These are phyloP conservation scores for Xylaria flabelliformis DNA, from an alignment of 495 filamentous ascomycete genomes.

Conservation along the genomic window DNA sequence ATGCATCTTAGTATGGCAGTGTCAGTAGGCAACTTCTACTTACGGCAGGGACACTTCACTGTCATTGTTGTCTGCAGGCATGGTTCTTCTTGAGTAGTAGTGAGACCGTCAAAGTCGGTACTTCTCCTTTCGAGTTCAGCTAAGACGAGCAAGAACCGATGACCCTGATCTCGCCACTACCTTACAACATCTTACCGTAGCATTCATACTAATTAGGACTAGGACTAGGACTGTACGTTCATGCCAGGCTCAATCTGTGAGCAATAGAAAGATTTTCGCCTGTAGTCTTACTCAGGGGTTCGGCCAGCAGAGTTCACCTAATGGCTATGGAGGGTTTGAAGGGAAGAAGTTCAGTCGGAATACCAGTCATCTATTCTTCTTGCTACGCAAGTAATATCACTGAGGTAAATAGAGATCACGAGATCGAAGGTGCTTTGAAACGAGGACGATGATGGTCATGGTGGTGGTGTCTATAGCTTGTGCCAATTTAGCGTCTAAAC, in stretches of 20 bases:
- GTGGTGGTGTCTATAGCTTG: slow-evolving; percentile 6
- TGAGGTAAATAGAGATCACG: background rate
- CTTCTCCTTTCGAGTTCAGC: too few relatives aligned
- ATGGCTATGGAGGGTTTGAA: too few relatives aligned
- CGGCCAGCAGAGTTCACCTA: too few relatives aligned
- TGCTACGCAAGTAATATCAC: background rate
- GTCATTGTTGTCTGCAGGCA: background rate
- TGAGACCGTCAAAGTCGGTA: too few relatives aligned
- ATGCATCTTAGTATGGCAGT: too few relatives aligned
- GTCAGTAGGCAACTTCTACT: too few relatives aligned
- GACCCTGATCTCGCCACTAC: background rate
- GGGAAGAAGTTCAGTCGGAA: too few relatives aligned
- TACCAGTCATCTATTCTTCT: background rate
- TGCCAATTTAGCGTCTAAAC: background rate
- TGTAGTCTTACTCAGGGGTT: background rate
- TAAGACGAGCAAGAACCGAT: too few relatives aligned
- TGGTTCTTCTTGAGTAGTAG: background rate
- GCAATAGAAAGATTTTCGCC: background rate
- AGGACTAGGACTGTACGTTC: too few relatives aligned
- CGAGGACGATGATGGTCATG: background rate
- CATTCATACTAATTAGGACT: background rate
- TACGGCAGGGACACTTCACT: background rate
- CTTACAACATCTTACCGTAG: background rate
- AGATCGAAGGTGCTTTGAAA: background rate
- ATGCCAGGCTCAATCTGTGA: background rate